Evolutionary conservation across 176 grass and related monocot genomes (phyloP).

Genomic region (Dendrocalamus sinicus): DNA sequence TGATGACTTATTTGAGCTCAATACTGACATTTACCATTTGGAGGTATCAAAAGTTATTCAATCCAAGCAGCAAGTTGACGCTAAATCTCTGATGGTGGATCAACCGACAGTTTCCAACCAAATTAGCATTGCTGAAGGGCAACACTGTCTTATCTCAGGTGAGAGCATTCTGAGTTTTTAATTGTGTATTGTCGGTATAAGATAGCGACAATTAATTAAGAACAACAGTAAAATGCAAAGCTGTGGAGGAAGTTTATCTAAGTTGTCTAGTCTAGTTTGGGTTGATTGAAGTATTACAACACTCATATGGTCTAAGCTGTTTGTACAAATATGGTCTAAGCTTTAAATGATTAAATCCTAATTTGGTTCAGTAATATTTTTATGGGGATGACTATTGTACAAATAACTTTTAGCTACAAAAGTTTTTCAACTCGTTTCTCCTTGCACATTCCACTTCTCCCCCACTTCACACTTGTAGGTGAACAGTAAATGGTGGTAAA

Average conservation of each 20-base stretch:
- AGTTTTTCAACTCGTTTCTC: background rate
- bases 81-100: conserved; percentile 34
- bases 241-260: conserved; percentile 1
- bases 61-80: conserved; percentile 37
- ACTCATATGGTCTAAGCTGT: conserved; percentile 23
- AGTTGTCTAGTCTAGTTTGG: conserved; percentile 9
- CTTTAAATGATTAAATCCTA: background rate
- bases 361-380: background rate
- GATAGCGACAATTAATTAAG: background rate
- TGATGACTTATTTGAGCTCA: conserved; percentile 62
- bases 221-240: conserved; percentile 12
- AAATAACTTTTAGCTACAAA: background rate
- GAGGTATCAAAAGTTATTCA: conserved; percentile 26
- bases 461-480: background rate
- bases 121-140: conserved; percentile 35
- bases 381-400: background rate
- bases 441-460: background rate
- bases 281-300: conserved; percentile 22
- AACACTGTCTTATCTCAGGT: conserved; percentile 43
- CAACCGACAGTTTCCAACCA: conserved; percentile 27
- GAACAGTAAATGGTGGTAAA: background rate
- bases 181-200: background rate
- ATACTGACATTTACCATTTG: conserved; percentile 40
- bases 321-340: background rate
- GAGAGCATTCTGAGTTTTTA: conserved; percentile 33